phyloP scores from a whole-genome alignment of 2,329 filamentous ascomycete genomes.

The Meredithiella fracta region DNA sequence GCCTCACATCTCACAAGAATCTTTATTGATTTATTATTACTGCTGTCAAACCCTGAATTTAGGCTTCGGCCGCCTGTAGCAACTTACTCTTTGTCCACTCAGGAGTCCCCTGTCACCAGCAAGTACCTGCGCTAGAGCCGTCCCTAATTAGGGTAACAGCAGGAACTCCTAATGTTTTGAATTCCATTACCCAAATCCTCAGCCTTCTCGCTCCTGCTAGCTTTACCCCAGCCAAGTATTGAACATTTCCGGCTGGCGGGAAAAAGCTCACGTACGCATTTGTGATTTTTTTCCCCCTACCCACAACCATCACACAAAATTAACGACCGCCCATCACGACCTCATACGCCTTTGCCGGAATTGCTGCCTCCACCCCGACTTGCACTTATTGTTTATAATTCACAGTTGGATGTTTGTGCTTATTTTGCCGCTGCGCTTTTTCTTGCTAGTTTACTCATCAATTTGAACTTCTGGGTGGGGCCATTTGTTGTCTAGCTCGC shows the following conservation, averaged over 20 bases:
- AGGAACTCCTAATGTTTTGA: neutral
- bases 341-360: neutral
- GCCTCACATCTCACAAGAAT: too few relatives aligned
- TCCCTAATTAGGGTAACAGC: neutral
- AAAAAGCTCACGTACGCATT: neutral
- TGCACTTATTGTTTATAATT: neutral
- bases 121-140: neutral
- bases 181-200: neutral
- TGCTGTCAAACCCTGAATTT: too few relatives aligned
- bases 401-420: neutral
- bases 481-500: neutral
- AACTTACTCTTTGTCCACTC: too few relatives aligned
- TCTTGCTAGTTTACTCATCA: neutral
- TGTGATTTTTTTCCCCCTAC: neutral
- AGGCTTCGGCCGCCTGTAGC: too few relatives aligned
- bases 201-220: neutral
- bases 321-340: neutral
- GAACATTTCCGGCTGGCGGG: neutral
- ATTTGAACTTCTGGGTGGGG: neutral
- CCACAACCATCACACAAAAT: neutral
- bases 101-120: neutral
- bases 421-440: neutral
- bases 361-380: neutral
- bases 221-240: too few relatives aligned
- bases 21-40: too few relatives aligned